Conservation (phyloP, 495 filamentous ascomycete species). For the Neurospora africana region DNA sequence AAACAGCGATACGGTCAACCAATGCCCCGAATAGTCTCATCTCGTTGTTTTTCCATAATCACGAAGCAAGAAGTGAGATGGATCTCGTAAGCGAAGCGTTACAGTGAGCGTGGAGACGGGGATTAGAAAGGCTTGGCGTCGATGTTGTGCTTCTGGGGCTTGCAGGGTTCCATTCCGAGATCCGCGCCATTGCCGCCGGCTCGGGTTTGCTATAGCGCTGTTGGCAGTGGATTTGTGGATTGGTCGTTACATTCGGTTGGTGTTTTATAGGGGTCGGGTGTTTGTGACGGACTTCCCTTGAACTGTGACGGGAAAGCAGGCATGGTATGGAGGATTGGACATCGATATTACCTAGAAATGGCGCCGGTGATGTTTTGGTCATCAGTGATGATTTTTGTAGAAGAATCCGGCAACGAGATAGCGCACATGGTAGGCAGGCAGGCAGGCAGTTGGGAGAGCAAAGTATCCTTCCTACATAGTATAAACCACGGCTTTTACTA, state of each 20-base stretch:
- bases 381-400: too few species aligned
- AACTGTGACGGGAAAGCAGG: too few species aligned
- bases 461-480: too few species aligned
- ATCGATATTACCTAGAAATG: too few species aligned
- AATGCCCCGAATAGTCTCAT: background rate
- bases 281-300: too few species aligned
- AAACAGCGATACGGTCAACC: background rate
- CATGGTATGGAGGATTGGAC: too few species aligned
- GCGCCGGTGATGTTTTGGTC: too few species aligned
- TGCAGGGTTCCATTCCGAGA: background rate
- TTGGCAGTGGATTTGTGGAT: background rate
- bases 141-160: background rate
- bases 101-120: background rate
- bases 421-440: too few species aligned
- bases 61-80: background rate
- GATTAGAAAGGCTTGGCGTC: background rate
- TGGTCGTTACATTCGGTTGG: background rate
- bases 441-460: too few species aligned
- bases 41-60: background rate
- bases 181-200: background rate
- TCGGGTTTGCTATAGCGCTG: background rate
- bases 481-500: too few species aligned
- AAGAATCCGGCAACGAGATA: too few species aligned
- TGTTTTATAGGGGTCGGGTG: background rate
- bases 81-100: background rate